Conservation (phyloP, 371 early-diverging fungal species). For the Rhizomucor pusillus region DNA sequence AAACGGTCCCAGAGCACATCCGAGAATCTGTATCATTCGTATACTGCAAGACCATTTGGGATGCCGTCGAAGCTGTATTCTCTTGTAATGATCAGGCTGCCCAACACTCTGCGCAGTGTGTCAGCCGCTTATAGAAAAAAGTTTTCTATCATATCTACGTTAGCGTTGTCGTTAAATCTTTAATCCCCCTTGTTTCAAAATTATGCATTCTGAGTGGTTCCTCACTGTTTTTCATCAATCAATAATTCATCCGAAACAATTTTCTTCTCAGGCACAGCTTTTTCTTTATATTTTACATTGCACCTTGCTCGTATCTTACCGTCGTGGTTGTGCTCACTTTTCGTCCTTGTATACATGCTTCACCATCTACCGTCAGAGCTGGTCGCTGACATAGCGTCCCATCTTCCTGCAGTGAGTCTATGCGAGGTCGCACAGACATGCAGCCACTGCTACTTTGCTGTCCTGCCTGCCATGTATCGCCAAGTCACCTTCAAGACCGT, state of each 20-base stretch:
- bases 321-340: no score
- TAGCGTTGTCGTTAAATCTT: no score
- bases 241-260: background rate
- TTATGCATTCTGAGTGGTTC: constrained; percentile 3
- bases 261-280: no score
- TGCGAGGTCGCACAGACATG: constrained; percentile 23
- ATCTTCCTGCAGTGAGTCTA: constrained; percentile 9
- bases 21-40: constrained; percentile 62
- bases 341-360: constrained; percentile 1
- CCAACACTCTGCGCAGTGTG: constrained; percentile 11
- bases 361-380: constrained; percentile 26
- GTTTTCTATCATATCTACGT: background rate
- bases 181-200: background rate
- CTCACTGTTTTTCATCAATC: background rate
- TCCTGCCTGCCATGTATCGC: constrained; percentile 24
- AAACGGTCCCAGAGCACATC: constrained; percentile 64
- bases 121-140: constrained; percentile 24
- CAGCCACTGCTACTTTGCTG: constrained; percentile 18
- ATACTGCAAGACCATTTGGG: constrained; percentile 63
- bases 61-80: constrained; percentile 66
- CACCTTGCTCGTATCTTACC: background rate
- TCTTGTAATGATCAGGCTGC: constrained; percentile 13
- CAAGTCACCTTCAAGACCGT: constrained; percentile 11
- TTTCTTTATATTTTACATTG: no score
- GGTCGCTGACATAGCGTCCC: constrained; percentile 16